These are phyloP conservation scores for Dicorynia guianensis DNA, from an alignment of 306 rosid genomes.

Conservation along the genomic window DNA sequence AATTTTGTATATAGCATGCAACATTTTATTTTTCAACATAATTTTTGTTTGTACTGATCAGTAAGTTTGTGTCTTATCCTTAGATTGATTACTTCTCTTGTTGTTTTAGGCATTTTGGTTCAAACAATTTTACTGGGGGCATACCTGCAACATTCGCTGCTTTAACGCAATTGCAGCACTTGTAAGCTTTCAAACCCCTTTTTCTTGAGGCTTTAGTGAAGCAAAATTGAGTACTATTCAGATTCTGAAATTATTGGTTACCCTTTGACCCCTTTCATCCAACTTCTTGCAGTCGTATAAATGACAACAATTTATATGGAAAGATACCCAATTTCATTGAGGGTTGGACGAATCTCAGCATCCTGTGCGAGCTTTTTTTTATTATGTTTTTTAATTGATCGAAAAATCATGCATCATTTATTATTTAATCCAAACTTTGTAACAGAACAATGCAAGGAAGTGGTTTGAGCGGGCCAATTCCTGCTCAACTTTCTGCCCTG, in stretches of 20 bases:
- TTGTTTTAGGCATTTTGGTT: slow-evolving; percentile 43
- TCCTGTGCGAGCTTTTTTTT: slow-evolving; percentile 32
- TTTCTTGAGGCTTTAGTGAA: too few species aligned
- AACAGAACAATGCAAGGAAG: slow-evolving; percentile 66
- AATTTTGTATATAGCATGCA: not conserved
- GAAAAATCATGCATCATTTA: not conserved
- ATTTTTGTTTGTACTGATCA: too few species aligned
- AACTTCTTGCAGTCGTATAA: slow-evolving; percentile 49
- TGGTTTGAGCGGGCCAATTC: slow-evolving; percentile 80
- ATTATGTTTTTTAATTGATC: too few species aligned
- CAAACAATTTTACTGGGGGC: slow-evolving; percentile 39
- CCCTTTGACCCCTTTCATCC: not conserved
- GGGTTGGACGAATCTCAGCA: slow-evolving; percentile 45
- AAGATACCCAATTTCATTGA: slow-evolving; percentile 54
- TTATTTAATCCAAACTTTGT: not conserved
- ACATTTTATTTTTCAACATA: too few species aligned
- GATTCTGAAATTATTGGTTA: not conserved
- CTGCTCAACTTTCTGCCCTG: slow-evolving; percentile 56
- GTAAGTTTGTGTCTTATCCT: too few species aligned
- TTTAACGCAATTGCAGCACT: not conserved
- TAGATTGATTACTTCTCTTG: not conserved
- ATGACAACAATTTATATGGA: slow-evolving; percentile 54
- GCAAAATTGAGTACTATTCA: too few species aligned
- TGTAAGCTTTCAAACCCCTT: slow-evolving; percentile 44
- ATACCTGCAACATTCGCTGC: slow-evolving; percentile 17